Evolutionary conservation across 192 early-diverging fungal genomes (phyloP), one percentile per base, ranked within the genome.

Genomic region (Phycomyces blakesleeanus): DNA sequence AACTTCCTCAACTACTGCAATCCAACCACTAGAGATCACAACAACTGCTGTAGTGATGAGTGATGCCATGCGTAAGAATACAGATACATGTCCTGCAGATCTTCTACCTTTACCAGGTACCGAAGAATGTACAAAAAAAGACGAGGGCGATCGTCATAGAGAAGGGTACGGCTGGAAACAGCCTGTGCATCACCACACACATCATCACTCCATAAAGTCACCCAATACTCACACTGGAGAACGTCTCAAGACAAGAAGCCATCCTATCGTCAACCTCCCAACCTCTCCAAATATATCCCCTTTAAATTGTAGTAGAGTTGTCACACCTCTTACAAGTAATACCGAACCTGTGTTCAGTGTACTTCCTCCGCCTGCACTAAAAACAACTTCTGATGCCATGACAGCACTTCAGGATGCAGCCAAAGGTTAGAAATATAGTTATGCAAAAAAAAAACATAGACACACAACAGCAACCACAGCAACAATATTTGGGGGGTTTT

Each of bases 11-110:
- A 66, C 61, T 9, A 61, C 71, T 15, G 66, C 74, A 34, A 63
- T 73, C n/a, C 65, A 73, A 51, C 61, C 69, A 7, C 24, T 76
- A n/a, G 69, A 76, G 18, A 61, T 76, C 34, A 73, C 69, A 21
- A 73, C 69, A 24, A 74, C 63, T 47, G 64, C 72, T 0, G 57
- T 76, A 7, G 68, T 68, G 1, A 59, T 52, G 6, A 39, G 24
- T 24, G 41, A 55, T 34, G 57, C 16, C 25, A 57, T 38, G n/a
- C 50, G 51, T 26, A 41, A 7, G 2, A 37, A 41, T 11, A 38
- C 44, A 2, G 37, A 24, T 21, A 27, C 52, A 8, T 41, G 29
- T 20, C 63, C 50, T 27, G 40, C 55, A 12, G 39, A 54, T 37
- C 34, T 22, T 8, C 18, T 26, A 37, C 38, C 22, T 24, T 26